Conservation (phyloP, 768 basidiomycete species). For the Lenzites betulinus region DNA sequence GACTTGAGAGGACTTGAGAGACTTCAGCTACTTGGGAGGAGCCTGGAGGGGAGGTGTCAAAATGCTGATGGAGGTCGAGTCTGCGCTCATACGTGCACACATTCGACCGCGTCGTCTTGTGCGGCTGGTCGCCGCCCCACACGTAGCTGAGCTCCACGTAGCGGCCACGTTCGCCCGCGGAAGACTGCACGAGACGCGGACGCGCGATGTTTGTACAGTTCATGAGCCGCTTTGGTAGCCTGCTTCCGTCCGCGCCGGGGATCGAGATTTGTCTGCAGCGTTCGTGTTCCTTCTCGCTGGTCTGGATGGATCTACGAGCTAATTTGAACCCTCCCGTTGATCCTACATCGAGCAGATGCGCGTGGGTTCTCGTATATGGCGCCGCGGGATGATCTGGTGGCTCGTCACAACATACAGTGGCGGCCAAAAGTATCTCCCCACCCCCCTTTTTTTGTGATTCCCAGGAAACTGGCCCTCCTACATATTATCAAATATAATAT, state of each 20-base stretch:
- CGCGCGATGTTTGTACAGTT: conserved; percentile 6
- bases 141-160: conserved; percentile 16
- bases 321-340: background rate
- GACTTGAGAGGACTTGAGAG: too few species aligned
- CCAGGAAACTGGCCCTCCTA: too few species aligned
- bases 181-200: background rate
- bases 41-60: too few species aligned
- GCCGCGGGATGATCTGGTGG: conserved; percentile 10
- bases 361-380: background rate
- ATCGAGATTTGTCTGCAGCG: background rate
- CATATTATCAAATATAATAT: too few species aligned
- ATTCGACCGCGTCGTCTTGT: conserved; percentile 1
- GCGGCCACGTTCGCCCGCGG: background rate
- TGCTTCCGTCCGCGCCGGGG: background rate
- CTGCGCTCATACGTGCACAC: background rate
- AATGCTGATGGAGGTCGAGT: conserved; percentile 8
- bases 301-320: background rate
- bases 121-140: conserved; percentile 1
- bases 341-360: background rate
- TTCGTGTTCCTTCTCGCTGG: conserved; percentile 2
- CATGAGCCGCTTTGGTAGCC: conserved; percentile 10
- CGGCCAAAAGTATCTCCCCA: too few species aligned
- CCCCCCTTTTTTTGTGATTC: too few species aligned
- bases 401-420: too few species aligned
- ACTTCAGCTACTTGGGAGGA: too few species aligned